Base-by-base conservation (phyloP, 257 asterid species). In the Solanum megistacrolobum region DNA sequence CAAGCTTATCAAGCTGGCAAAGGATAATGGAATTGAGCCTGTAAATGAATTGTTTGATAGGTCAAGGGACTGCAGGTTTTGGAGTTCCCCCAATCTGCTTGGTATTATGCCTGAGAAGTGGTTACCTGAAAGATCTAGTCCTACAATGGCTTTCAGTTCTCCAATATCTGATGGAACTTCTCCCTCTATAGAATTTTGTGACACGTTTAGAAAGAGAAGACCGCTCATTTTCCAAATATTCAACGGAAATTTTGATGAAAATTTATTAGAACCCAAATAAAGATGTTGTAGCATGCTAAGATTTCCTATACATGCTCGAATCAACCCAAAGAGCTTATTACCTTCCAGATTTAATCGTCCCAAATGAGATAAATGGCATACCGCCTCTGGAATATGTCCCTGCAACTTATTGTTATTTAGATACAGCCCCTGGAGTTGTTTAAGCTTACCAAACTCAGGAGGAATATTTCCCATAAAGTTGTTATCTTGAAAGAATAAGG, bases 1-100 rank as follows among this genome's bases (percentile, higher is more conserved):
- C 85, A 91, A 87, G 90, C 91, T 87, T 88, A 88, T 84, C 89
- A 92, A 68, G 48, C 55, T 68, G 5, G 5, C 90, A 91, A 46
- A 90, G 29, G 94, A 85, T n/a, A 78, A 7, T n/a, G 94, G 93
- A 89, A 92, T 92, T 21, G 86, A 29, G 39, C 94, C 93, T 13
- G 43, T 48, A 1, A 60, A 60, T 18, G 88, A 86, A 79, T 91
- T 90, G 41, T 88, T 75, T 36, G 92, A 90, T 18, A 92, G 89
- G 36, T 58, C 83, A 34, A 92, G 91, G 52, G 82, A 48, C 66
- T 88, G 73, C 74, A 92, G 43, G 35, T 3, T 46, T 65, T 39
- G 38, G n/a, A 89, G 90, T 20, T 87, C 88, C 13, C 92, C 94
- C 9, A 91, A 25, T 32, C 87, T 27, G 41, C 72, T 81, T 36